Conservation (phyloP, 306 rosid species). For the Rosa chinensis region DNA sequence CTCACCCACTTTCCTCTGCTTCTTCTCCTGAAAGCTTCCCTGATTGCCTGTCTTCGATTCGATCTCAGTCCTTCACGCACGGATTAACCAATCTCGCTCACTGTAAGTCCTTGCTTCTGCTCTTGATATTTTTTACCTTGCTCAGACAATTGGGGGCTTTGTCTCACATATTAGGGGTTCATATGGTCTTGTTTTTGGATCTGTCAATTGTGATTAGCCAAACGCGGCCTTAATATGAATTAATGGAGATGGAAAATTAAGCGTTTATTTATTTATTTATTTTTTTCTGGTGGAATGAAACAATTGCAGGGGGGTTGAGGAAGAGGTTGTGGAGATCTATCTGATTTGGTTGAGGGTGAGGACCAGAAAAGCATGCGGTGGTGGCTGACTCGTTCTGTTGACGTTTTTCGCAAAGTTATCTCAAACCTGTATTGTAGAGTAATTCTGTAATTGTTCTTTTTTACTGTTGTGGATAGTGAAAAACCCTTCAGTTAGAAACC, state of each 20-base stretch:
- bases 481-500: not conserved
- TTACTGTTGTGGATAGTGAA: not conserved
- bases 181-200: not conserved
- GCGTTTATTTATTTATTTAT: not conserved
- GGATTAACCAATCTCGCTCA: not conserved
- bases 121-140: not conserved
- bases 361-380: slow-evolving; percentile 91
- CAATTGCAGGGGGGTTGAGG: slow-evolving; percentile 39
- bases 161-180: not conserved
- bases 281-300: not conserved
- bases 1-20: slow-evolving; percentile 9
- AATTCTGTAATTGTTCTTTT: slow-evolving; percentile 59
- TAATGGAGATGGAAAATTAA: not conserved
- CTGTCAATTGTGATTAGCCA: not conserved
- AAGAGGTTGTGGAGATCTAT: slow-evolving; percentile 27
- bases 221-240: not conserved
- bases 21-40: not conserved
- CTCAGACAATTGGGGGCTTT: not conserved
- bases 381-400: slow-evolving; percentile 77
- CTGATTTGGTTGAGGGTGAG: slow-evolving; percentile 40
- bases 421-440: slow-evolving; percentile 95
- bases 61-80: slow-evolving; percentile 1
- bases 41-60: slow-evolving; percentile 17
- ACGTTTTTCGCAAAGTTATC: slow-evolving; percentile 73
- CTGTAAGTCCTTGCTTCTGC: slow-evolving; percentile 31